Base-by-base conservation (phyloP, 176 grass and related monocot species). In the Bolboschoenus planiculmis region DNA sequence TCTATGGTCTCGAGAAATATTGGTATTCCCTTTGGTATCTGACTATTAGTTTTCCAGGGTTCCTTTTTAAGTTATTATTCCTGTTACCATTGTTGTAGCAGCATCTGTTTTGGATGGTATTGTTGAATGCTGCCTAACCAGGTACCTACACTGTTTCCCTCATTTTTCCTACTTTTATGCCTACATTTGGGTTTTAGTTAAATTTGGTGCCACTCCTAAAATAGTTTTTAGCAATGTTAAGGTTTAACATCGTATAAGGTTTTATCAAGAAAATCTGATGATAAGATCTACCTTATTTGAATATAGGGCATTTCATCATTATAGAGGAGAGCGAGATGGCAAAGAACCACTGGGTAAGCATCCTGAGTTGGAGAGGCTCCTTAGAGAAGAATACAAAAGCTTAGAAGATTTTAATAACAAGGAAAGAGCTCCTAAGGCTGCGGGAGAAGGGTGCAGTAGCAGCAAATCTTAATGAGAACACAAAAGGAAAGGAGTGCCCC, bases 1-100 rank as follows among this genome's bases (percentile, higher is more conserved):
- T 99, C 56, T 99, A 99, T 85, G 97, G 97, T 15, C 91, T 99
- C 34, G 97, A 99, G 87, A 99, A 99, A 89, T 99, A 99, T 88
- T 99, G 97, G 97, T 99, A 96, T 83, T 55, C 60, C 11, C 5
- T 72, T 30, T 81, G 23, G n/a, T 11, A 23, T 58, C 36, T 72
- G 71, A 50, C 21, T 78, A 68, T 65, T 66, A 60, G 36, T 80
- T 88, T 56, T 10, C 70, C 30, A 53, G 36, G 75, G 59, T 53
- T 82, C 48, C 18, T 48, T 57, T n/a, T 29, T 87, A 36, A 29
- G 16, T 71, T 33, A 63, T n/a, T 23, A 5, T 20, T 72, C 42
- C 27, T 43, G 3, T 88, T 83, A 60, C 80, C 47, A 39, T 76
- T 85, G 53, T 37, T 81, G 34, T 29, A 42, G 58, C 23, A 64